Evolutionary conservation across 2,329 filamentous ascomycete species (phyloP).

Genomic region (Polytolypa hystricis): DNA sequence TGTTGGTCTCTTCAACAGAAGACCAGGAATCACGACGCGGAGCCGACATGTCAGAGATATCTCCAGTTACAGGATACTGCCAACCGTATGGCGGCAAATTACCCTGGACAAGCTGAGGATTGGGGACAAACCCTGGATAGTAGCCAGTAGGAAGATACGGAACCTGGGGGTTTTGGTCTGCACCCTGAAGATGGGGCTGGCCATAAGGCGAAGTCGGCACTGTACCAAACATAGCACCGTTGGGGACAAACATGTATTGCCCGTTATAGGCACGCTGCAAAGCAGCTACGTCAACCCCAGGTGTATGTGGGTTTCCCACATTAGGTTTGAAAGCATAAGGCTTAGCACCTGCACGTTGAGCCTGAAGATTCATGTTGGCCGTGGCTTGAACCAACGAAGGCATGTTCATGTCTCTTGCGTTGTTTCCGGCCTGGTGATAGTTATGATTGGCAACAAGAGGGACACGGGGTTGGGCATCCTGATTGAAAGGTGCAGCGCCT

Average conservation of each 20-base stretch:
- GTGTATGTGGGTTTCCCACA: constrained; percentile 17
- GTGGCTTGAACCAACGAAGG: constrained; percentile 17
- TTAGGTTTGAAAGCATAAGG: constrained; percentile 19
- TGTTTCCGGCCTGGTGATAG: constrained; percentile 12
- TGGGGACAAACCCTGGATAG: constrained; percentile 26
- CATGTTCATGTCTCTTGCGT: constrained; percentile 13
- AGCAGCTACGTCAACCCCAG: constrained; percentile 19
- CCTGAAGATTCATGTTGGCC: constrained; percentile 19
- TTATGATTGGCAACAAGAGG: constrained; percentile 13
- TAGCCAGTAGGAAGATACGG: constrained; percentile 28
- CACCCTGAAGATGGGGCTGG: constrained; percentile 18
- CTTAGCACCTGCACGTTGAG: constrained; percentile 19
- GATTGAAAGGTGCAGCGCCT: constrained; percentile 14
- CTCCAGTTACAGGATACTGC: constrained; percentile 26
- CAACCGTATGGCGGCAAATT: constrained; percentile 25
- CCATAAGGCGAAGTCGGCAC: constrained; percentile 21
- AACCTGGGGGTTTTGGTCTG: constrained; percentile 22
- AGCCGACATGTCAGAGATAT: constrained; percentile 25
- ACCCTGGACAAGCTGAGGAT: constrained; percentile 21
- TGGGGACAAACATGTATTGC: constrained; percentile 22
- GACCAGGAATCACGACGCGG: constrained; percentile 31
- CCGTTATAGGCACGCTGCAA: constrained; percentile 17
- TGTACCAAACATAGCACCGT: constrained; percentile 22
- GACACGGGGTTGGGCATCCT: constrained; percentile 17
- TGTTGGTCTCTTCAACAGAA: constrained; percentile 33